Percentiles rank a stretch among this genome's conserved stretches.
Conservation (phyloP, 495 filamentous ascomycete species). For the Hypoxylon subgilvum region DNA sequence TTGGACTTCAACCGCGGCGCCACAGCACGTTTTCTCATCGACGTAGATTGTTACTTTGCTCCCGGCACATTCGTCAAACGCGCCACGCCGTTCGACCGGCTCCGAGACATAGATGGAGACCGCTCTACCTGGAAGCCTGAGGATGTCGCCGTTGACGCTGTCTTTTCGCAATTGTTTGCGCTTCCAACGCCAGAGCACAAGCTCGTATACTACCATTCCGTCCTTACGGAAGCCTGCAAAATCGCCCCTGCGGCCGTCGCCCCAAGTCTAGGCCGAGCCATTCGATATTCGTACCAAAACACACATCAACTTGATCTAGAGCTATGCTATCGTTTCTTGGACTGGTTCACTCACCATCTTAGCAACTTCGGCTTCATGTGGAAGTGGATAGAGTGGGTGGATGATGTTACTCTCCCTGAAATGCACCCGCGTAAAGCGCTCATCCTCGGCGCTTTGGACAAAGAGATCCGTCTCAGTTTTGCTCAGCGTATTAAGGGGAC, state of each 20-base stretch:
- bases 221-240: constrained; percentile 94
- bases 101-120: constrained; percentile 74
- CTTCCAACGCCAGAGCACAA: constrained; percentile 90
- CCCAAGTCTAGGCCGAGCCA: constrained; percentile 91
- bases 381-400: constrained; percentile 99
- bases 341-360: constrained; percentile 98
- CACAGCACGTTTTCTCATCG: constrained; percentile 86
- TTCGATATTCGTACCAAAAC: constrained; percentile 85
- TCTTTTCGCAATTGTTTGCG: constrained; percentile 92
- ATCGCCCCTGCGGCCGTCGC: constrained; percentile 93
- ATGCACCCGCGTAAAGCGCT: constrained; percentile 91
- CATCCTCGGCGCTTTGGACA: constrained; percentile 87
- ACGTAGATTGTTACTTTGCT: constrained; percentile 93
- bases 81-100: constrained; percentile 85
- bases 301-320: constrained; percentile 85
- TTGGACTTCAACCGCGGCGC: constrained; percentile 90
- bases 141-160: constrained; percentile 94
- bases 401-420: constrained; percentile 77
- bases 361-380: constrained; percentile 99
- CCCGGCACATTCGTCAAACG: constrained; percentile 88
- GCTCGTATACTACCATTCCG: constrained; percentile 92
- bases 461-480: constrained; percentile 96
- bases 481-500: constrained; percentile 95
- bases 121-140: constrained; percentile 94
- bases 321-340: constrained; percentile 82